A percentile compares a stretch with the other conserved stretches of the same genome.
Conservation (phyloP, 2,329 filamentous ascomycete genomes). For the Exophiala dermatitidis region DNA sequence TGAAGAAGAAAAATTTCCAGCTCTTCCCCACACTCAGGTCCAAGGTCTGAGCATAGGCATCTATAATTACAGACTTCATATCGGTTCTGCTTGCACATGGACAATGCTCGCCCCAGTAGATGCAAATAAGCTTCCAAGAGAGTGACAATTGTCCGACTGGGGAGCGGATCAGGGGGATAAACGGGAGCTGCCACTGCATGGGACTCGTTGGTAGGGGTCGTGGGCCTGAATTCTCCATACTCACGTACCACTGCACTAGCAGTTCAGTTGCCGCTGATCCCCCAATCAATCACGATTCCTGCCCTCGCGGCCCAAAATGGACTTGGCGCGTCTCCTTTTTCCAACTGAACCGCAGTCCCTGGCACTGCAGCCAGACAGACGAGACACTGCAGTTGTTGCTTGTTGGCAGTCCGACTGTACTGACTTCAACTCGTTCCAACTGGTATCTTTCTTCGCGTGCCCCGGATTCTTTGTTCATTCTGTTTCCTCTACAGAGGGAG, state of each 20-base stretch:
- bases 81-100: too few relatives aligned
- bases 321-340: constrained; percentile 22
- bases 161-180: constrained; percentile 20
- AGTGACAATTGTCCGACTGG: neutral
- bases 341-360: neutral
- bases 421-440: neutral
- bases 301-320: constrained; percentile 2
- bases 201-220: neutral
- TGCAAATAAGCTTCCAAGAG: too few relatives aligned
- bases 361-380: too few relatives aligned
- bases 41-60: too few relatives aligned
- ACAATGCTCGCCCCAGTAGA: too few relatives aligned
- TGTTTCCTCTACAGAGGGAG: constrained; percentile 6
- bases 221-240: neutral
- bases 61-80: too few relatives aligned
- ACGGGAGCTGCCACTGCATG: neutral
- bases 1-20: constrained; percentile 1
- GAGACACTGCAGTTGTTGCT: too few relatives aligned
- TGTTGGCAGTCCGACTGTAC: too few relatives aligned
- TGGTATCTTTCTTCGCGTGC: constrained; percentile 11
- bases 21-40: neutral
- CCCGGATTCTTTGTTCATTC: constrained; percentile 7
- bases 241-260: neutral
- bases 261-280: constrained; percentile 7
- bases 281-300: constrained; percentile 9